Conservation (phyloP, 1,284 basidiomycete species). For the Ceratobasidium theobromae region DNA sequence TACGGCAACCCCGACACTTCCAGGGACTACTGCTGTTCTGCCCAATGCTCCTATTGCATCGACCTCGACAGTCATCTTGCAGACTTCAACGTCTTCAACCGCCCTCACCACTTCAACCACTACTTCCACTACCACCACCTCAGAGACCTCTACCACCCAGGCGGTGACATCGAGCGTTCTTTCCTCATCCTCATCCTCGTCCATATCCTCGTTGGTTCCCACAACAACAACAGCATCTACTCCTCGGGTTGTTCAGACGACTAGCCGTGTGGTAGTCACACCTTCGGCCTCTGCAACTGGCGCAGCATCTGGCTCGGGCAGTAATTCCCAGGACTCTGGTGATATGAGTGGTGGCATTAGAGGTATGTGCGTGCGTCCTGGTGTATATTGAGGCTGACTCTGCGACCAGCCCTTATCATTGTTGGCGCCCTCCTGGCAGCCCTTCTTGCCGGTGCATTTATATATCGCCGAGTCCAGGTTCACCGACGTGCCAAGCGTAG, state of each 20-base stretch:
- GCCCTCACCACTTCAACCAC: conserved; percentile 12
- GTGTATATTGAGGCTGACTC: neutral
- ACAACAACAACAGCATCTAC: no score
- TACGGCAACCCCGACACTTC: neutral
- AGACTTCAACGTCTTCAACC: no score
- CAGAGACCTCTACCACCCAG: neutral
- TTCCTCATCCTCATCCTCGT: no score
- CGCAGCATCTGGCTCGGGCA: neutral
- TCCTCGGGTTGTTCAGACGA: neutral
- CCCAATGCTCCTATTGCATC: no score
- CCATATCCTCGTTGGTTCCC: neutral
- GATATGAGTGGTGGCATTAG: conserved; percentile 26
- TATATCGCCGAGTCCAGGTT: conserved; percentile 24
- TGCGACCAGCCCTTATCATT: conserved; percentile 25
- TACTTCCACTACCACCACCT: conserved; percentile 12
- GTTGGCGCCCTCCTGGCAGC: conserved; percentile 28
- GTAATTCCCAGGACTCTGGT: neutral
- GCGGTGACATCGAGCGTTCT: conserved; percentile 9
- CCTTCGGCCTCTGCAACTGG: conserved; percentile 1
- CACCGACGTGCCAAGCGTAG: conserved; percentile 24
- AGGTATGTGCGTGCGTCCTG: neutral
- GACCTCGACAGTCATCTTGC: no score
- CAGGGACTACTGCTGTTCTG: no score
- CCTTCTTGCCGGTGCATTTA: conserved; percentile 23
- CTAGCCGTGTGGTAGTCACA: neutral